These are phyloP conservation scores for Phaeoacremonium minimum DNA, from an alignment of 2,329 filamentous ascomycete species.

Conservation along the genomic window DNA sequence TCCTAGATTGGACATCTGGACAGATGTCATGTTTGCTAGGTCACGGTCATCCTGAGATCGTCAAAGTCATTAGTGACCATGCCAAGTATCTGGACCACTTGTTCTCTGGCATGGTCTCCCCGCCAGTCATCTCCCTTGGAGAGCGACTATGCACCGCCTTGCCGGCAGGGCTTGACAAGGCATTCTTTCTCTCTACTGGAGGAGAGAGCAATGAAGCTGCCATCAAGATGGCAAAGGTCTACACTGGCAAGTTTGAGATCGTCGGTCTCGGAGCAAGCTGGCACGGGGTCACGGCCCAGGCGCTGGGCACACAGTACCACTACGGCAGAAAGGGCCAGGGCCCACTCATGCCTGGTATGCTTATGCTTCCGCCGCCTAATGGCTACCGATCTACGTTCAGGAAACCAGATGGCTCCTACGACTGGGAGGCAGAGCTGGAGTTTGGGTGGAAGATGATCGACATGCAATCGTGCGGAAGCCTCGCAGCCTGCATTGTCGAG, in stretches of 20 bases:
- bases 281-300: slow-evolving; percentile 53
- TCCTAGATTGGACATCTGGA: slow-evolving; percentile 56
- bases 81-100: slow-evolving; percentile 50
- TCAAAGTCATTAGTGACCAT: slow-evolving; percentile 41
- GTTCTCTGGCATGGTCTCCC: slow-evolving; percentile 50
- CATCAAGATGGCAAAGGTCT: slow-evolving; percentile 59
- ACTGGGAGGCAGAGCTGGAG: slow-evolving; percentile 61
- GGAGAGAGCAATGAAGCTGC: slow-evolving; percentile 54
- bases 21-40: slow-evolving; percentile 56
- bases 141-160: slow-evolving; percentile 41
- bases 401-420: slow-evolving; percentile 53
- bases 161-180: slow-evolving; percentile 42
- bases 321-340: slow-evolving; percentile 42
- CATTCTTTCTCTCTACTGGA: slow-evolving; percentile 54
- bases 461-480: slow-evolving; percentile 50
- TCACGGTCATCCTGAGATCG: slow-evolving; percentile 54
- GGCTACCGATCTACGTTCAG: slow-evolving; percentile 59
- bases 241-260: slow-evolving; percentile 61
- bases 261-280: slow-evolving; percentile 55
- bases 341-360: slow-evolving; percentile 47
- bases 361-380: slow-evolving; percentile 55
- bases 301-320: slow-evolving; percentile 48
- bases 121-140: slow-evolving; percentile 49
- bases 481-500: slow-evolving; percentile 60
- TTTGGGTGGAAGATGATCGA: slow-evolving; percentile 61